These are phyloP conservation scores for Bolboschoenus planiculmis DNA, from an alignment of 176 grass and related monocot genomes.

Conservation along the genomic window DNA sequence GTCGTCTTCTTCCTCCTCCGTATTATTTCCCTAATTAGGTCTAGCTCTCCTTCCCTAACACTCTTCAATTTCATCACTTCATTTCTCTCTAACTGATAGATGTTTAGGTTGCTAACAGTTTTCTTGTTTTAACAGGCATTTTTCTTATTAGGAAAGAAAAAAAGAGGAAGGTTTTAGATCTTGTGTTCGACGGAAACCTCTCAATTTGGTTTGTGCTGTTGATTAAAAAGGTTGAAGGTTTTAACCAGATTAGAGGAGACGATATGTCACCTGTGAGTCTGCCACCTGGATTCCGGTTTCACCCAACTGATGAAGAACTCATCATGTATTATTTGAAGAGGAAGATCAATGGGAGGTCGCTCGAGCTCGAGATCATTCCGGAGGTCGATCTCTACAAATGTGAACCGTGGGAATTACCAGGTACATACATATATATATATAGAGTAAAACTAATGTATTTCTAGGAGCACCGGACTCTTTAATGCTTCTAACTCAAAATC, in stretches of 20 bases:
- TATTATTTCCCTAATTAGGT: constrained; percentile 2
- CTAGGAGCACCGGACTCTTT: too few relatives aligned
- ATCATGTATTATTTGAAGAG: constrained; percentile 33
- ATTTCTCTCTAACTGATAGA: neutral
- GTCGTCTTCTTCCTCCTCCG: neutral
- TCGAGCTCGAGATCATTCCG: constrained; percentile 38
- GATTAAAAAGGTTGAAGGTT: neutral
- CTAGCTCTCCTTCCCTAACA: neutral
- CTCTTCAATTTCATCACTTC: neutral
- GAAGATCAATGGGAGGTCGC: constrained; percentile 32
- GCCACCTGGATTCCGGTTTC: constrained; percentile 38
- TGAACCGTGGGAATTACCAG: constrained; percentile 44
- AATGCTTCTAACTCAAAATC: too few relatives aligned
- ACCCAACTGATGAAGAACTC: constrained; percentile 42
- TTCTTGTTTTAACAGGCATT: neutral
- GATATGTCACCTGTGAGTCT: constrained; percentile 31
- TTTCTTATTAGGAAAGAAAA: neutral
- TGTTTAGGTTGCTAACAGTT: neutral
- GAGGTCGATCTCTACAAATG: constrained; percentile 47
- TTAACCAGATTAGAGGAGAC: neutral
- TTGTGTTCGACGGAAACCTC: neutral
- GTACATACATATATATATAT: neutral
- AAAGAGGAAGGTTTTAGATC: neutral
- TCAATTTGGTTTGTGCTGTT: neutral
- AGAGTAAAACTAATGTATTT: too few relatives aligned